Base-by-base conservation (phyloP, 2,329 filamentous ascomycete species). In the Neoscytalidium dimidiatum region DNA sequence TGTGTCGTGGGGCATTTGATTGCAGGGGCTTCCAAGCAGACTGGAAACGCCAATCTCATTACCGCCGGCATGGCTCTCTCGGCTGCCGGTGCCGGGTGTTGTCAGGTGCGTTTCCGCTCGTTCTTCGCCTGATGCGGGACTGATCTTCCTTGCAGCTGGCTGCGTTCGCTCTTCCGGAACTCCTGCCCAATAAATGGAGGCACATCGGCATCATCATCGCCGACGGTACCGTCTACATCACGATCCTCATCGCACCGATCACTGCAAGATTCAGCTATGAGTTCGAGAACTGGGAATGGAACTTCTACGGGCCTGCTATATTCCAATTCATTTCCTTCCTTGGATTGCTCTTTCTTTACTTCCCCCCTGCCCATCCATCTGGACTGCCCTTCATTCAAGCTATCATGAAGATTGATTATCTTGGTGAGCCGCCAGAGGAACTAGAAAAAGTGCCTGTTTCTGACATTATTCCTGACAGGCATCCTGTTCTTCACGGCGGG, bases 131-230 rank as follows among this genome's bases (percentile, higher is more conserved):
- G 33, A 49, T 51, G 29, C 60, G 52, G 33, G 19, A 44, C 53
- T 58, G 28, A 60, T 60, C 41, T 4, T n/a, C 38, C 23, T 31
- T 33, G 23, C 52, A 74, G 70, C 71, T 75, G 63, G 81, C 78
- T 17, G 80, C 79, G 44, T 81, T 82, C 69, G 80, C 78, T 7
- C 75, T 83, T 7, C 79, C 80, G 5, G 81, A 83, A 66, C 75
- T 84, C 23, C 74, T 84, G 1, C 81, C 81, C 0, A 83, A 83
- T 71, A 83, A 83, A 69, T 83, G 80, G 79, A 71, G 81, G 62
- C 79, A 82, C 67, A 79, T 78, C 31, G 78, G 75, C 38, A 77
- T 82, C 63, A 77, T 79, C 2, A 72, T 83, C 49, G 80, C 80
- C 3, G 70, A 73, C 64, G 53, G 62, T n/a, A 71, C 68, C 9